These are phyloP conservation scores for Ophiorrhiza pumila DNA, from an alignment of 257 asterid genomes.

Conservation along the genomic window DNA sequence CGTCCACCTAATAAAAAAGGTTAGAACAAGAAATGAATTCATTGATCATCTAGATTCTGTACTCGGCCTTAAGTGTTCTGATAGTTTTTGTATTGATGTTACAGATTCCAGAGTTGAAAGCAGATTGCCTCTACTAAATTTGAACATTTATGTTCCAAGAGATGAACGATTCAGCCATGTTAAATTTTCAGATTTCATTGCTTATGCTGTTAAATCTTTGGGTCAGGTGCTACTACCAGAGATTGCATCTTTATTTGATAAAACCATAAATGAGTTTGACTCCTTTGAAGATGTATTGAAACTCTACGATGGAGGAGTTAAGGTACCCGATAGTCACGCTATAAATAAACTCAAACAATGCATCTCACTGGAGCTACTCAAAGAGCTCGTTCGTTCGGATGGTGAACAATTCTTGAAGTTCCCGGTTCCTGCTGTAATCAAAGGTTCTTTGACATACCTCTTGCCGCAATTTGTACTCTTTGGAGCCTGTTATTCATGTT, in stretches of 20 bases:
- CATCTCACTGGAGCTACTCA: constrained; percentile 66
- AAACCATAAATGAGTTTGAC: constrained; percentile 82
- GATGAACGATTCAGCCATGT: constrained; percentile 73
- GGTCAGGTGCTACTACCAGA: constrained; percentile 73
- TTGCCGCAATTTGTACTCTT: neutral
- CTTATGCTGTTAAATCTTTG: constrained; percentile 66
- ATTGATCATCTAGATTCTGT: neutral
- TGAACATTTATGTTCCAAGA: constrained; percentile 68
- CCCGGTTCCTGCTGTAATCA: constrained; percentile 77
- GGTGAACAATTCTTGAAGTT: constrained; percentile 59
- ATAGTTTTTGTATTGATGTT: neutral
- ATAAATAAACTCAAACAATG: constrained; percentile 38
- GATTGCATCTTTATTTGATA: constrained; percentile 56
- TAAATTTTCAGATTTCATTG: constrained; percentile 82
- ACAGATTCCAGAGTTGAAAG: constrained; percentile 72
- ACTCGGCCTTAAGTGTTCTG: neutral
- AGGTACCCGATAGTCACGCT: constrained; percentile 46
- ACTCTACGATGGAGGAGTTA: constrained; percentile 57
- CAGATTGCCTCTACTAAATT: constrained; percentile 51
- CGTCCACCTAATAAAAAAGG: constrained; percentile 71
- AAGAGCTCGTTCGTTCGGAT: constrained; percentile 62
- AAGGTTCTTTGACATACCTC: constrained; percentile 41
- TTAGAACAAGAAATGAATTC: constrained; percentile 14
- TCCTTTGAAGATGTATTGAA: constrained; percentile 62
- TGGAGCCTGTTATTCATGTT: neutral